Evolutionary conservation across 208 protist species (phyloP).

Genomic region (Sergeia podlipaevii): DNA sequence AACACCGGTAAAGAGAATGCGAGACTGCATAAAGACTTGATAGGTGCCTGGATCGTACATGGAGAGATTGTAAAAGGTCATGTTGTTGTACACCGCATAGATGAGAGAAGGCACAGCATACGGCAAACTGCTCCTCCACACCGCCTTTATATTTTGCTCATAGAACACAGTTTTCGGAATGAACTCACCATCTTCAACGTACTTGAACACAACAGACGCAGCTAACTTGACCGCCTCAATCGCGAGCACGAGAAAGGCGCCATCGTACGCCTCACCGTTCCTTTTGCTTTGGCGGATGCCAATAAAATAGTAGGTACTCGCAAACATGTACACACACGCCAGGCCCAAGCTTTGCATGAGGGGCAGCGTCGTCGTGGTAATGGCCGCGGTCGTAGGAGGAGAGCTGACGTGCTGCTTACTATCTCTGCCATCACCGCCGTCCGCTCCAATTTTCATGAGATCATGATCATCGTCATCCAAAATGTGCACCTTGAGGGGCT

Average conservation of each 20-base stretch:
- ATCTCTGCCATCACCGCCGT: too few species aligned
- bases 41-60: slow-evolving; percentile 64
- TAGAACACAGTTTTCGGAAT: slow-evolving; percentile 23
- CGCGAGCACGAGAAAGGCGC: slow-evolving; percentile 30
- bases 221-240: slow-evolving; percentile 49
- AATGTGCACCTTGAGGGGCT: too few species aligned
- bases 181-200: slow-evolving; percentile 32
- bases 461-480: too few species aligned
- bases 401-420: too few species aligned
- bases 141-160: slow-evolving; percentile 6
- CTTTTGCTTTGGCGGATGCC: slow-evolving; percentile 45
- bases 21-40: slow-evolving; percentile 76
- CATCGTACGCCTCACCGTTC: slow-evolving; percentile 24
- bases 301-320: slow-evolving; percentile 44
- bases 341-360: slow-evolving; percentile 24
- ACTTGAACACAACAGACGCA: slow-evolving; percentile 36
- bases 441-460: too few species aligned
- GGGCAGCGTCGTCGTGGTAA: slow-evolving; percentile 17
- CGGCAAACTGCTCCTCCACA: slow-evolving; percentile 38
- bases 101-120: slow-evolving; percentile 51
- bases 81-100: slow-evolving; percentile 85
- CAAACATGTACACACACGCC: slow-evolving; percentile 35
- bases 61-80: slow-evolving; percentile 67
- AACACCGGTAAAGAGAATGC: slow-evolving; percentile 60
- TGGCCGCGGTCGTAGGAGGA: background rate